Percentiles rank a stretch among this genome's conserved stretches.
Evolutionary conservation across 805 yeast genomes (phyloP).

Genomic region (Wickerhamomyces silvicola): DNA sequence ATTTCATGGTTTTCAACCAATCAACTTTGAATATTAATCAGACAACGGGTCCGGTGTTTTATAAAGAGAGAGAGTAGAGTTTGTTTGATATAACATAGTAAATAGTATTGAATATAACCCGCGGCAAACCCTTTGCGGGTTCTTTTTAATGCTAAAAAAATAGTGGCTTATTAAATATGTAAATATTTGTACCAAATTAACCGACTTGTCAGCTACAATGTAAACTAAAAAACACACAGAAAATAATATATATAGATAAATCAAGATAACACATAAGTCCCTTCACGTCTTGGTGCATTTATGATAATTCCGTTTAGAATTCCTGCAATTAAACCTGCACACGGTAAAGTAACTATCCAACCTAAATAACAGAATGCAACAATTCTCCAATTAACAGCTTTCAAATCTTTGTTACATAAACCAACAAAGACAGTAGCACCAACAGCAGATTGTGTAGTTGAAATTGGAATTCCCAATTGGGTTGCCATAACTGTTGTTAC

Average conservation of each 20-base stretch:
- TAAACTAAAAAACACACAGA: background rate
- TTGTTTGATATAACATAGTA: too few relatives aligned
- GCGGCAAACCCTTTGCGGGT: too few relatives aligned
- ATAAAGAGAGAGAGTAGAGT: too few relatives aligned
- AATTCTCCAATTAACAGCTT: conserved; percentile 72
- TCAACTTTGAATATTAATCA: too few relatives aligned
- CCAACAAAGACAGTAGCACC: conserved; percentile 78
- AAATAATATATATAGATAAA: conserved; percentile 6
- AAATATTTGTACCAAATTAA: too few relatives aligned
- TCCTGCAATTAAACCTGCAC: conserved; percentile 71
- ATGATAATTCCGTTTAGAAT: conserved; percentile 53
- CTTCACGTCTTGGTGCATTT: conserved; percentile 52
- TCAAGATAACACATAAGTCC: conserved; percentile 18
- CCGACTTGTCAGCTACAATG: too few relatives aligned
- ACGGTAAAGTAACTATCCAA: conserved; percentile 68
- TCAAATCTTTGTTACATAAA: conserved; percentile 56
- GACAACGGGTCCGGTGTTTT: too few relatives aligned
- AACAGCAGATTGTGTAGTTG: conserved; percentile 74
- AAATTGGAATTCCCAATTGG: conserved; percentile 62
- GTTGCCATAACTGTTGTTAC: conserved; percentile 71
- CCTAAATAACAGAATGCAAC: conserved; percentile 66
- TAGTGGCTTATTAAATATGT: too few relatives aligned
- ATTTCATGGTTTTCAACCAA: too few relatives aligned
- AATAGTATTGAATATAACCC: too few relatives aligned
- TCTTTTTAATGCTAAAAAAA: too few relatives aligned